Evolutionary conservation across 148 eudicot species (phyloP).

Genomic region (Rhododendron vialii): DNA sequence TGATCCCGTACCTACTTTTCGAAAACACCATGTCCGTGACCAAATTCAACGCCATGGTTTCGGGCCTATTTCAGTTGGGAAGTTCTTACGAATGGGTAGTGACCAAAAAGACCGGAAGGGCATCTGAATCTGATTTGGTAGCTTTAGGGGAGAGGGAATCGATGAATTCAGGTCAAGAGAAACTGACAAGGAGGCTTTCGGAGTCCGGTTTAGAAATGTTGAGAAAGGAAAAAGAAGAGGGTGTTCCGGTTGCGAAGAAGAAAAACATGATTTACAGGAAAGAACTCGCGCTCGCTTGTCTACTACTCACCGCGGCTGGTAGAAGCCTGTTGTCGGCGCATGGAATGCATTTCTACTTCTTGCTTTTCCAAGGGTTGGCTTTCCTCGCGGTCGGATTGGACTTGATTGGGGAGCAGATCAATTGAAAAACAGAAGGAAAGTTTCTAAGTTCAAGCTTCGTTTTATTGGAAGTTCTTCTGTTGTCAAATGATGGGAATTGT

Average conservation of each 20-base stretch:
- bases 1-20: conserved; percentile 60
- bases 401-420: conserved; percentile 61
- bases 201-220: conserved; percentile 53
- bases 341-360: conserved; percentile 61
- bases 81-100: conserved; percentile 72
- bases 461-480: background rate
- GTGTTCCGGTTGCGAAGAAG: conserved; percentile 25
- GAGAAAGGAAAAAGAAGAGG: conserved; percentile 24
- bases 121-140: conserved; percentile 54
- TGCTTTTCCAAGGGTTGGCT: conserved; percentile 60
- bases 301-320: conserved; percentile 56
- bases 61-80: conserved; percentile 63
- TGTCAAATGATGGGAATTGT: conserved; percentile 6
- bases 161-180: conserved; percentile 8
- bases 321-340: conserved; percentile 58
- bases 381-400: conserved; percentile 62
- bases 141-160: conserved; percentile 50
- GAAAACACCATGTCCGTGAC: conserved; percentile 78
- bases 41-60: conserved; percentile 66
- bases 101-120: conserved; percentile 62
- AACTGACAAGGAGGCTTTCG: conserved; percentile 31
- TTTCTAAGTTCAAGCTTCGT: background rate
- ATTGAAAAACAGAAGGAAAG: conserved; percentile 13
- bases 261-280: conserved; percentile 45
- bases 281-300: conserved; percentile 60